Base-by-base conservation (phyloP, 352 stramenopile species). In the Globisporangium takayamanum region DNA sequence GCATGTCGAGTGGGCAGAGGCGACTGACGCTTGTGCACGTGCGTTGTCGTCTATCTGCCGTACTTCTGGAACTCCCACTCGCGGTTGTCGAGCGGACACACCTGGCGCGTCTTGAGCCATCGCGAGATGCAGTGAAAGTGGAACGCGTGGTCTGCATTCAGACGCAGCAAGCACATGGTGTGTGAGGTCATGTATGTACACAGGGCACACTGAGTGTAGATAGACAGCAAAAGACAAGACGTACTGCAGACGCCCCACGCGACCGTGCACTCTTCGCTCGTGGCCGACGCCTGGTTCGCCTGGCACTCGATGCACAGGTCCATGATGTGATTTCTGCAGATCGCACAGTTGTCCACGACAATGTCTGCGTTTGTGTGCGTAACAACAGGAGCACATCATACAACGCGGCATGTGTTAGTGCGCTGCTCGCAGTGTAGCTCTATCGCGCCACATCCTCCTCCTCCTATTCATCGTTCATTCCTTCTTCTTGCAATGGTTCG, bases 31-130 rank as follows among this genome's bases (percentile, higher is more conserved):
- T 53, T 18, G 50, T 25, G 30, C 30, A 36, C 8, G 5, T 11
- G 18, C 36, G 10, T 55, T 25, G 22, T 63, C 48, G 47, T 63
- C 55, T 93, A 94, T 80, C 84, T 87, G 60, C 83, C 83, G 68
- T 94, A 94, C 80, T 99, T 99, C 60, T 98, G 90, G 84, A 99
- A 99, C 61, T 99, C 97, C 97, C 97, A 99, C 84, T 99, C 97
- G 72, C 98, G 98, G 81, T 99, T 99, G 83, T 98, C 98, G 50
- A 99, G 75, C 42, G 97, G 97, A 86, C 97, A 99, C 50, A 99
- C 97, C 64, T 97, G 96, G 51, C 97, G 80, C 20, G 97, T 99
- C 83, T 99, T 99, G 53, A 99, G 82, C 97, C 97, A 99, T 62
- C 97, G 90, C 67, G 98, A 97, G 67, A 99, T 99, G 80, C 97